Evolutionary conservation across 2,329 filamentous ascomycete species (phyloP), one percentile per base, ranked within the genome.

Genomic region (Talaromyces sp.): DNA sequence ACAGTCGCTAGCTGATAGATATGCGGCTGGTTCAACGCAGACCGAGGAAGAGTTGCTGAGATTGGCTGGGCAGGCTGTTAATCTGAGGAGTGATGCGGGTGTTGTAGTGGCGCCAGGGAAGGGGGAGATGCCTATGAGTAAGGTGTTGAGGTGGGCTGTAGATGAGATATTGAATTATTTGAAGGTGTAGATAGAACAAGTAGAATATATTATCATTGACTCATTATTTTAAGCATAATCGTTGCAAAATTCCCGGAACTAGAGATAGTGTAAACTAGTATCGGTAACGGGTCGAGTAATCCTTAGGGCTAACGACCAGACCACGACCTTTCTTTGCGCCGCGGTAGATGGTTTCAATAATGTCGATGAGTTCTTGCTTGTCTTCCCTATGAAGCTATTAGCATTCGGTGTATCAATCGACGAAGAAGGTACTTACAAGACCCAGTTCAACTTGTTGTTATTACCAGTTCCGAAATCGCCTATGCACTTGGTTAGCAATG

Each of bases 401-500:
- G 60, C 19, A 47, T 22, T 14, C 6, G 22, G 13, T 35, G 11
- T 35, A 22, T 19, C 5, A 39, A 27, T 19, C 13, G 47, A 37
- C n/a, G 39, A 6, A 31, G 54, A 37, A 27, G 10, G 10, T 10
- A 64, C 57, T 62, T 65, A 67, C 65, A 96, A 83, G 57, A 97
- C 92, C 89, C 92, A 97, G 76, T 97, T 97, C 71, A 97, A 83
- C 79, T 98, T 98, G 78, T 99, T 99, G 79, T 99, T 99, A 81
- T 99, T 97, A 69, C 95, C 95, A 1, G 95, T 99, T 56, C 94
- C 94, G 71, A 97, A 93, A 86, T 98, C 94, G 77, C 65, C 65
- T 67, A 60, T 45, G 31, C 16, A 35, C 45, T 56, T 22, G 48
- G 14, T 64, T 37, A 64, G 39, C 37, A 61, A 56, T 24, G 22